These are phyloP conservation scores for Melaleuca quinquenervia DNA, from an alignment of 345 rosid genomes.

Conservation along the genomic window DNA sequence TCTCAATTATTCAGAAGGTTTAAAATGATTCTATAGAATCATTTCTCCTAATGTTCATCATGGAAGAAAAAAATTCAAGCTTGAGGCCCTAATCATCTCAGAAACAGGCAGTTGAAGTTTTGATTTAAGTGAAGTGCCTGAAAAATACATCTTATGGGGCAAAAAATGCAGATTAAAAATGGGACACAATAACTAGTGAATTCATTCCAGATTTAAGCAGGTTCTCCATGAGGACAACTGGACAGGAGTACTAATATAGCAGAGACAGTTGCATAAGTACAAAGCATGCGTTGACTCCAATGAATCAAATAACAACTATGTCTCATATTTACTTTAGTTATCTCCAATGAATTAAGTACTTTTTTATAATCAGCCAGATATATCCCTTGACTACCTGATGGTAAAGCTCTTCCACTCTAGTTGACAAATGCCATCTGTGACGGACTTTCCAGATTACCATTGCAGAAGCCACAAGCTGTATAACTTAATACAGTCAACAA, in stretches of 20 bases:
- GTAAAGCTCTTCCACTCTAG: constrained; percentile 62
- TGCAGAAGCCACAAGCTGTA: constrained; percentile 51
- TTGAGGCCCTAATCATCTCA: not conserved
- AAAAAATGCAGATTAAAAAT: not conserved
- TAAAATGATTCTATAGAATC: not conserved
- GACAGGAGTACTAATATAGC: not conserved
- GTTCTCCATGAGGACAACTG: not conserved
- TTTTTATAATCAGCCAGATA: not conserved
- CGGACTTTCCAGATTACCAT: constrained; percentile 33
- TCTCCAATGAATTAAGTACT: not conserved
- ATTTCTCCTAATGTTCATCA: not conserved
- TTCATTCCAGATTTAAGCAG: not conserved
- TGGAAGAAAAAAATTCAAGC: not conserved
- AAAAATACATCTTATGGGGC: not conserved
- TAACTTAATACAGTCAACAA: constrained; percentile 42
- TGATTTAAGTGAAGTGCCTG: not conserved
- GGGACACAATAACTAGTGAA: not conserved
- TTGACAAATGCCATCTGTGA: constrained; percentile 24
- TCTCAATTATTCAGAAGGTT: not conserved
- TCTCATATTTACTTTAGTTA: not conserved
- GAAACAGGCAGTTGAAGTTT: not conserved
- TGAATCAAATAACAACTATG: not conserved
- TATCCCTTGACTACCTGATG: constrained; percentile 35
- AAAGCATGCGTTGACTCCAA: not conserved
- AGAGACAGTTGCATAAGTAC: not conserved